phyloP scores from a whole-genome alignment of 2,329 filamentous ascomycete species.

The Rutstroemia sp. region DNA sequence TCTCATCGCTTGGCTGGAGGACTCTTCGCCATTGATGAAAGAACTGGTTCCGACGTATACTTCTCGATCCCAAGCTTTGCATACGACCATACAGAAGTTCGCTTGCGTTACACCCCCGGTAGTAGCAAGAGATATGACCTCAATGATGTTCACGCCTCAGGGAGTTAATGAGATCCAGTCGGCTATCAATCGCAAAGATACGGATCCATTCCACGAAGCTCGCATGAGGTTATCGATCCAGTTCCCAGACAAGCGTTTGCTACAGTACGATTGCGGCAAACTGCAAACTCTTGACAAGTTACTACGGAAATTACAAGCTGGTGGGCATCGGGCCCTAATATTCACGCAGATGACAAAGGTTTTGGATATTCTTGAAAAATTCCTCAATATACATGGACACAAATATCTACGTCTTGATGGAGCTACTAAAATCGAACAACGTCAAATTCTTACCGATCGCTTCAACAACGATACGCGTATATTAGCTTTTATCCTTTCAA shows the following conservation, averaged over 20 bases:
- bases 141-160: conserved; percentile 55
- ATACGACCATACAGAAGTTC: conserved; percentile 76
- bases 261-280: conserved; percentile 97
- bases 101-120: conserved; percentile 88
- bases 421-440: conserved; percentile 91
- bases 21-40: conserved; percentile 55
- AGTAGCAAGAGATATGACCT: conserved; percentile 69
- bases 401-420: conserved; percentile 95
- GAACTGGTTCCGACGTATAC: conserved; percentile 68
- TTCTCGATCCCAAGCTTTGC: conserved; percentile 63
- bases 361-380: conserved; percentile 92
- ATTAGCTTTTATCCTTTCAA: conserved; percentile 90
- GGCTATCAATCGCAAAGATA: conserved; percentile 48
- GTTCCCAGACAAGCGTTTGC: conserved; percentile 90
- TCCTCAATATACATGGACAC: conserved; percentile 95
- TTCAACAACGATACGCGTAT: conserved; percentile 96
- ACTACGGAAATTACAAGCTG: conserved; percentile 77
- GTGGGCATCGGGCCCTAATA: conserved; percentile 88
- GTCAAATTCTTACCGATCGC: conserved; percentile 88
- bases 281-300: conserved; percentile 83
- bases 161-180: conserved; percentile 51
- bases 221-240: conserved; percentile 91
- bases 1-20: conserved; percentile 68
- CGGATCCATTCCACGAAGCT: conserved; percentile 87
- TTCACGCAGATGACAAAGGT: conserved; percentile 99